Percentiles rank a stretch among this genome's conserved stretches.
Conservation (phyloP, 2,329 filamentous ascomycete species). For the Nemania sp. region DNA sequence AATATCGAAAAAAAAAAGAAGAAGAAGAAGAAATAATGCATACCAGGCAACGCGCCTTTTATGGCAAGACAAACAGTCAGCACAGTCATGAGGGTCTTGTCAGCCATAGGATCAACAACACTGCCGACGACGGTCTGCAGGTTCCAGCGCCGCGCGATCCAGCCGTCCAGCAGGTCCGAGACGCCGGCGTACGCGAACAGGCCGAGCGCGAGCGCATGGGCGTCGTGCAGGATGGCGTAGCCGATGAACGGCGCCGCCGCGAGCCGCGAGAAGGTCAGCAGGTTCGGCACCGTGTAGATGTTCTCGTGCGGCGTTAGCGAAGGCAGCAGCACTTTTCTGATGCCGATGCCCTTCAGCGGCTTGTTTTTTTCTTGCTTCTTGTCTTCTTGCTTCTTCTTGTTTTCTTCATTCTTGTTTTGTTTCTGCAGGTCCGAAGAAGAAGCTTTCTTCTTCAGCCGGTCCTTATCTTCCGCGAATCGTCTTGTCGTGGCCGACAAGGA, state of each 20-base stretch:
- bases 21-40: conserved; percentile 37
- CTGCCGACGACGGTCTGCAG: conserved; percentile 92
- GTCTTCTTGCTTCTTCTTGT: conserved; percentile 1
- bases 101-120: conserved; percentile 94
- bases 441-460: background rate
- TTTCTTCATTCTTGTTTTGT: background rate
- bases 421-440: background rate
- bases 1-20: background rate
- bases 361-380: conserved; percentile 14
- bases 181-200: conserved; percentile 92
- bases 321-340: conserved; percentile 35
- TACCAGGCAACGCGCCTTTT: conserved; percentile 80
- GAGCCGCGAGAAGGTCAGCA: conserved; percentile 85
- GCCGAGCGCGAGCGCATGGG: conserved; percentile 75
- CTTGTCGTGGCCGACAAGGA: conserved; percentile 7
- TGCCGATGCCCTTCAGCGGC: too few relatives aligned
- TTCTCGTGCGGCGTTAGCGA: conserved; percentile 70
- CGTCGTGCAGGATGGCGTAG: conserved; percentile 83
- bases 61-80: conserved; percentile 82
- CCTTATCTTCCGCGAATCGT: background rate
- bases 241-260: conserved; percentile 82
- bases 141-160: conserved; percentile 86
- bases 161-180: conserved; percentile 91
- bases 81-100: conserved; percentile 95
- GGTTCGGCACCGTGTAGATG: conserved; percentile 95